These are phyloP conservation scores for Spinacia oleracea DNA, from an alignment of 179 eudicot genomes.

Conservation along the genomic window DNA sequence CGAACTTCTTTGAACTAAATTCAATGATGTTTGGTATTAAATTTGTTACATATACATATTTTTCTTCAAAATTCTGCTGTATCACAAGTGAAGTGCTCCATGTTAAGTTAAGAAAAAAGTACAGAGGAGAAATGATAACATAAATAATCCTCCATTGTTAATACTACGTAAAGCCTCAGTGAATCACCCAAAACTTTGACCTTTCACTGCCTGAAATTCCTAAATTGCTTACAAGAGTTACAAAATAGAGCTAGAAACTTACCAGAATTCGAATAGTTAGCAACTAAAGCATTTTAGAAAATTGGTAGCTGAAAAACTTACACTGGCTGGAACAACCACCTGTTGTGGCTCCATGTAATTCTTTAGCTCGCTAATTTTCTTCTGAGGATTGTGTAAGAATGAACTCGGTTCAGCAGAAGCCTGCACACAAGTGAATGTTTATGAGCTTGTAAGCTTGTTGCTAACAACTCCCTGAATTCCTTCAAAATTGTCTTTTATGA, in stretches of 20 bases:
- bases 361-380: slow-evolving; percentile 11
- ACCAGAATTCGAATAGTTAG: not conserved
- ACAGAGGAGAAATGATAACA: not conserved
- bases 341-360: slow-evolving; percentile 16
- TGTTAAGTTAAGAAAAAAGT: not conserved
- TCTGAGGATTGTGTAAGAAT: slow-evolving; percentile 11
- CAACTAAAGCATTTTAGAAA: not conserved
- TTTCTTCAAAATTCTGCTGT: not conserved
- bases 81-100: not conserved
- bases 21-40: not conserved
- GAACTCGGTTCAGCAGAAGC: slow-evolving; percentile 20
- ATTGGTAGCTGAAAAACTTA: slow-evolving; percentile 14
- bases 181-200: not conserved
- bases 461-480: not conserved
- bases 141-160: not conserved
- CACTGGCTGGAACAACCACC: slow-evolving; percentile 7
- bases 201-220: not conserved
- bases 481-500: too few relatives aligned
- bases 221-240: not conserved
- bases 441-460: not conserved
- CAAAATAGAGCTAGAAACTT: not conserved
- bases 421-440: slow-evolving; percentile 13
- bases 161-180: not conserved
- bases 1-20: too few relatives aligned
- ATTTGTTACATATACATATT: not conserved